Conservation (phyloP, 441 rosid genomes). For the Pelargonium australe region DNA sequence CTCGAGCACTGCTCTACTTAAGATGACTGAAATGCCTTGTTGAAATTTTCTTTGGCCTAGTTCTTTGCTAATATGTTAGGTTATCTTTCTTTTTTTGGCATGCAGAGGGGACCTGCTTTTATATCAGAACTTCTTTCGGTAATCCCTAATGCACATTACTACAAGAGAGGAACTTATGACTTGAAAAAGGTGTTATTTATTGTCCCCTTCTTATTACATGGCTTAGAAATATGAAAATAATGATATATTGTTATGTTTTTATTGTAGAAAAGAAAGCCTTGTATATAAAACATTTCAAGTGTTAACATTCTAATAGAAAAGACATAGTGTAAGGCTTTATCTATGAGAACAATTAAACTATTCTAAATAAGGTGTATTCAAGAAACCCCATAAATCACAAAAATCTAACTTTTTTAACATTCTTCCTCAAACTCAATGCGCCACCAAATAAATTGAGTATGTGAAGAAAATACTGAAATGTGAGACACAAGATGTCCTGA, state of each 20-base stretch:
- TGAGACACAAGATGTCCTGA: no score
- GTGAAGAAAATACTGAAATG: no score
- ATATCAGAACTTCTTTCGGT: constrained; percentile 66
- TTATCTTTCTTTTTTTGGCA: constrained; percentile 10
- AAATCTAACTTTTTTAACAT: no score
- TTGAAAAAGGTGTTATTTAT: constrained; percentile 57
- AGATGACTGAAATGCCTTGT: not conserved
- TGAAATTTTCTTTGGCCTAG: not conserved
- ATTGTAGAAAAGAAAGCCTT: not conserved
- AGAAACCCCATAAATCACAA: no score
- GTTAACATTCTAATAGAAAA: no score
- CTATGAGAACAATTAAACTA: no score
- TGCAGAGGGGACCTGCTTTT: constrained; percentile 81
- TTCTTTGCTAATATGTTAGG: constrained; percentile 3
- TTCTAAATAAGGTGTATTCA: no score
- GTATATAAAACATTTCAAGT: no score
- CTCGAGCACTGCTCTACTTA: not conserved
- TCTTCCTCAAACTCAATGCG: no score
- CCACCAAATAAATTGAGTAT: no score
- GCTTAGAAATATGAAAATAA: not conserved
- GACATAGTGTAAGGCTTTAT: no score
- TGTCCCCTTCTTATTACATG: not conserved
- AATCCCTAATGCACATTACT: constrained; percentile 73
- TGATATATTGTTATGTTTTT: not conserved
- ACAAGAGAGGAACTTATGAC: constrained; percentile 80